Percentiles rank a stretch among this genome's conserved stretches.
Evolutionary conservation across 768 basidiomycete species (phyloP).

Genomic region (Cystobasidiopsis lactophilus): DNA sequence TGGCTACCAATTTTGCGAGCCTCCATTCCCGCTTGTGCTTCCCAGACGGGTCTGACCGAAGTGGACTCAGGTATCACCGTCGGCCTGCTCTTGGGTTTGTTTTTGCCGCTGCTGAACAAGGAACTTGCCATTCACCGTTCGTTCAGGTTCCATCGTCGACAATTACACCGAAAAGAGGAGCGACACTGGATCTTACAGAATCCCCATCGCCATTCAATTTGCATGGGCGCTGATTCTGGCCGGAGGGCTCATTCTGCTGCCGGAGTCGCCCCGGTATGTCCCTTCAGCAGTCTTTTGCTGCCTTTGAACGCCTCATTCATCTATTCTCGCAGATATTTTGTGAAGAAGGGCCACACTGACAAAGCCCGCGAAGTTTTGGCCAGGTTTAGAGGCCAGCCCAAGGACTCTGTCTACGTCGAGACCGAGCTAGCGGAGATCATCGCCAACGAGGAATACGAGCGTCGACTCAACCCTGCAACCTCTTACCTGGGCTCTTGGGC

Average conservation of each 20-base stretch:
- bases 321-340: too few relatives aligned
- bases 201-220: too few relatives aligned
- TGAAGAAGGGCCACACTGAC: too few relatives aligned
- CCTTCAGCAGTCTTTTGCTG: conserved; percentile 27
- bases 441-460: conserved; percentile 42
- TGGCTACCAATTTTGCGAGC: conserved; percentile 37
- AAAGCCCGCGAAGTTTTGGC: conserved; percentile 34
- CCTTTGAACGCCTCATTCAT: conserved; percentile 37
- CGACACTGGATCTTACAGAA: conserved; percentile 22
- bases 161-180: conserved; percentile 38
- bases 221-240: too few relatives aligned
- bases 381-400: conserved; percentile 35
- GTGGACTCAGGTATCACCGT: conserved; percentile 50
- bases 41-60: too few relatives aligned
- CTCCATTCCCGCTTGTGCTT: too few relatives aligned
- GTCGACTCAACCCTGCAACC: conserved; percentile 30
- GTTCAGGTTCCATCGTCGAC: conserved; percentile 40
- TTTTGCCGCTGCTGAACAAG: conserved; percentile 28
- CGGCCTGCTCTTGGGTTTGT: conserved; percentile 49
- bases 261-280: too few relatives aligned
- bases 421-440: conserved; percentile 35
- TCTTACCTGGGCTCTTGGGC: conserved; percentile 37
- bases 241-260: too few relatives aligned
- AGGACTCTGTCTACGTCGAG: conserved; percentile 34
- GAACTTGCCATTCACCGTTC: too few relatives aligned